Evolutionary conservation across 495 filamentous ascomycete species (phyloP).

Genomic region (Saxophila tyrrhenica): DNA sequence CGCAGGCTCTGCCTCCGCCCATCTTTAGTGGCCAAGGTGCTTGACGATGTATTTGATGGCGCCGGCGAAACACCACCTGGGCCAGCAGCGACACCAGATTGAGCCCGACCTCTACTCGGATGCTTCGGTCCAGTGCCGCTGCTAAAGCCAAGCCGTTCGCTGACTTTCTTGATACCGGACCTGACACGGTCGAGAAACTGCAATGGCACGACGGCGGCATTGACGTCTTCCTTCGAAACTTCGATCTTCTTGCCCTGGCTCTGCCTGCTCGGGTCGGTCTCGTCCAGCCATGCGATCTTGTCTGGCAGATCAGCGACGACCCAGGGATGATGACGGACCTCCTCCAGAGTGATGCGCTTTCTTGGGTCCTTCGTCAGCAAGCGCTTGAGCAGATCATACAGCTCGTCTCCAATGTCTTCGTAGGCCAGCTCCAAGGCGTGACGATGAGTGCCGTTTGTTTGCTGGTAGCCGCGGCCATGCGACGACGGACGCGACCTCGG

Average conservation of each 20-base stretch:
- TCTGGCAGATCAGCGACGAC: slow-evolving; percentile 70
- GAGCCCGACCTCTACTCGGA: slow-evolving; percentile 19
- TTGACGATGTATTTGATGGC: slow-evolving; percentile 28
- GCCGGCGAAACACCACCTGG: slow-evolving; percentile 14
- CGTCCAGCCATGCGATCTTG: slow-evolving; percentile 71
- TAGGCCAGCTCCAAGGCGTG: slow-evolving; percentile 62
- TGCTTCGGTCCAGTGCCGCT: slow-evolving; percentile 5
- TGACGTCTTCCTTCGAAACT: slow-evolving; percentile 81
- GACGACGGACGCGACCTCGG: slow-evolving; percentile 28
- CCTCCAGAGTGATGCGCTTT: slow-evolving; percentile 74
- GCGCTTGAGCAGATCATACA: slow-evolving; percentile 68
- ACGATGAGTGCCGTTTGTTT: slow-evolving; percentile 40
- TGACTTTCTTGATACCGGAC: slow-evolving; percentile 47
- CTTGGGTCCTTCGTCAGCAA: slow-evolving; percentile 82
- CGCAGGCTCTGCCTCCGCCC: slow-evolving; percentile 53
- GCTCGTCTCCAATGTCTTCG: slow-evolving; percentile 71
- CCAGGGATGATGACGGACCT: slow-evolving; percentile 97
- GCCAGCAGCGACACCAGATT: slow-evolving; percentile 22
- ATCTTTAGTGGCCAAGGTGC: slow-evolving; percentile 45
- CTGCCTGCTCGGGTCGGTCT: slow-evolving; percentile 74
- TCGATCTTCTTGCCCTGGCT: slow-evolving; percentile 83
- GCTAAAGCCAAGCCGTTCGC: slow-evolving; percentile 24
- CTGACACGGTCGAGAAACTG: slow-evolving; percentile 69
- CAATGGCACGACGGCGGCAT: slow-evolving; percentile 77
- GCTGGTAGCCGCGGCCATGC: slow-evolving; percentile 22